Base-by-base conservation (phyloP, 2,329 filamentous ascomycete species). In the Peltaster fructicola region DNA sequence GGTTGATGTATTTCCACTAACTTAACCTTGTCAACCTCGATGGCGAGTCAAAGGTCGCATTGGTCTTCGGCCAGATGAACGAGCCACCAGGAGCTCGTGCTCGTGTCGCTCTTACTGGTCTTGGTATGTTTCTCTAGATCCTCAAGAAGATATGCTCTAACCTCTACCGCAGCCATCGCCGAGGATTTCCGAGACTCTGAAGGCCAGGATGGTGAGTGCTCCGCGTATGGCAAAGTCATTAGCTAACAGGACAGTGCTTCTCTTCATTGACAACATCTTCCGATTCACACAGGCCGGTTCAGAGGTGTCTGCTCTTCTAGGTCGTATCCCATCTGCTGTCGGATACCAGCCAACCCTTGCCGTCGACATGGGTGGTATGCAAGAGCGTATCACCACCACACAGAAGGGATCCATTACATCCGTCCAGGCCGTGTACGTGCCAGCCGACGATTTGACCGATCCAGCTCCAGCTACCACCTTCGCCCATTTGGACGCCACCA, bases 231-330 rank as follows among this genome's bases (percentile, higher is more conserved):
- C 7, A 18, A 8, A 18, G 8, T 14, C 28, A 13, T 10, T 8
- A 18, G 14, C 23, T 31, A 25, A 44, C 25, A 7, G 22, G 7
- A 1, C 31, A 77, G 81, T 93, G 71, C 69, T 93, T 56, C 82
- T 93, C 59, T 93, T 95, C 71, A 95, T 95, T 59, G 88, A 98
- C 77, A 98, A 98, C 73, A 95, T 98, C 65, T 95, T 93, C 81
- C 78, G 88, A 54, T 95, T 95, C 73, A 93, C 85, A 43, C 85
- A 95, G 67, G 88, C 88, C 58, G 88, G 88, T 84, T 95, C 88
- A 51, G 88, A 98, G 67, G 88, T 98, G 73, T 95, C 85, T 67
- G 88, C 88, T 53, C 73, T 98, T 56, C 71, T 98, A 42, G 88
- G 88, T 69, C 85, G 88, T 82, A 98, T 98, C 52, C 88, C 88